phyloP scores from a whole-genome alignment of 805 yeast genomes.

The Cyberlindnera saturnus region DNA sequence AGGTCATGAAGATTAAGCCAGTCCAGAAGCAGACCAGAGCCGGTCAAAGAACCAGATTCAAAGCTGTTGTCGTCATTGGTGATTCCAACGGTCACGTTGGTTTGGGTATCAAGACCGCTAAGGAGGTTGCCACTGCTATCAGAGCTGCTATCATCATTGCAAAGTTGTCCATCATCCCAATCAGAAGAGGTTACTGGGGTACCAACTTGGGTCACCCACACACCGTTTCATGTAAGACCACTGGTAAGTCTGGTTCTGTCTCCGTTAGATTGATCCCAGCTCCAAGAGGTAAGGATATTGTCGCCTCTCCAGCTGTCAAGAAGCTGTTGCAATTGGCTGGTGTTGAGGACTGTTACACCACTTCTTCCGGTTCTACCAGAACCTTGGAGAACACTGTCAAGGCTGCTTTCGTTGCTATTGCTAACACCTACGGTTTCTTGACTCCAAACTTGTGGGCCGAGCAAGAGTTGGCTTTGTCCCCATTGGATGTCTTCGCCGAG shows the following conservation, averaged over 20 bases:
- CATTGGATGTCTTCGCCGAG: constrained; percentile 91
- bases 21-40: constrained; percentile 99
- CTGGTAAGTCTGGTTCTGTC: constrained; percentile 99
- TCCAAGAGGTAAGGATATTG: constrained; percentile 99
- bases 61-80: constrained; percentile 99
- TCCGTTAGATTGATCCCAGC: constrained; percentile 98
- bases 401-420: constrained; percentile 99
- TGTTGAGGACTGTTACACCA: constrained; percentile 98
- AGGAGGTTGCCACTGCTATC: constrained; percentile 99
- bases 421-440: constrained; percentile 99
- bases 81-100: constrained; percentile 99
- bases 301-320: constrained; percentile 99
- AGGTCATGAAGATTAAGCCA: constrained; percentile 99
- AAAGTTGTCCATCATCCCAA: constrained; percentile 96
- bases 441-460: constrained; percentile 98
- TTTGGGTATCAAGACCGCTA: constrained; percentile 99
- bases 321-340: constrained; percentile 99
- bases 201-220: constrained; percentile 99
- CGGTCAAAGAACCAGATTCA: constrained; percentile 99
- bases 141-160: constrained; percentile 99
- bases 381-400: constrained; percentile 99
- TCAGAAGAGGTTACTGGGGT: constrained; percentile 99
- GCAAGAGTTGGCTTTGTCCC: constrained; percentile 79
- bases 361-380: constrained; percentile 98
- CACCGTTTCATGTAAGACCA: constrained; percentile 94